phyloP scores from a whole-genome alignment of 148 eudicot species.

The Fagopyrum homotropicum region DNA sequence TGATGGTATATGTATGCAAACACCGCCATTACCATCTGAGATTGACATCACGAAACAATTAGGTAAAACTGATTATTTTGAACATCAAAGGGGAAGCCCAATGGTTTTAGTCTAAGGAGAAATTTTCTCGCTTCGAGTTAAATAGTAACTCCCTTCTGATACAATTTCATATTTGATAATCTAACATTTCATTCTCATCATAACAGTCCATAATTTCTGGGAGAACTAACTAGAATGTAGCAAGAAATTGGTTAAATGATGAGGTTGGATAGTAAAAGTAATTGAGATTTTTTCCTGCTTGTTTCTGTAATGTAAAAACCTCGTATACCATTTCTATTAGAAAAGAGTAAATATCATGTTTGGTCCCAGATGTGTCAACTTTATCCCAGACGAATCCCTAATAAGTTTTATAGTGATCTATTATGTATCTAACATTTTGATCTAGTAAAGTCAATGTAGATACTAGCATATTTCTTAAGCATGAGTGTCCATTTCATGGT shows the following conservation, averaged over 20 bases:
- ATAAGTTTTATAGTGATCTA: no score
- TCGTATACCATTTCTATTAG: no score
- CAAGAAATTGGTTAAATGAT: background rate
- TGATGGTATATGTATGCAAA: conserved; percentile 55
- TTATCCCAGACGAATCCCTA: no score
- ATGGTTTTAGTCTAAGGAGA: background rate
- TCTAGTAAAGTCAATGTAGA: no score
- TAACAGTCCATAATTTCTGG: background rate
- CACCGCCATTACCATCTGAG: conserved; percentile 52
- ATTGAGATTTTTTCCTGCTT: background rate
- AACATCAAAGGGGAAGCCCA: background rate
- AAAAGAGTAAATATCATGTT: no score
- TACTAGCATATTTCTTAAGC: no score
- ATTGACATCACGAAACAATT: background rate
- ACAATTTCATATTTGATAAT: background rate
- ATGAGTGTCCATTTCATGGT: no score
- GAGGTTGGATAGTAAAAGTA: background rate
- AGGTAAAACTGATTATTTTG: background rate
- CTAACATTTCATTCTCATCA: background rate
- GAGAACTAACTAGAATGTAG: background rate
- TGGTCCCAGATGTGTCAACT: no score
- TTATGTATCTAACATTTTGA: no score
- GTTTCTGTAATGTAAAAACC: background rate
- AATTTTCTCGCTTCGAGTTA: background rate
- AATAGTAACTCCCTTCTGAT: background rate